Percentiles rank a stretch among this genome's conserved stretches.
phyloP scores from a whole-genome alignment of 495 filamentous ascomycete genomes.

The Penicillium canescens region DNA sequence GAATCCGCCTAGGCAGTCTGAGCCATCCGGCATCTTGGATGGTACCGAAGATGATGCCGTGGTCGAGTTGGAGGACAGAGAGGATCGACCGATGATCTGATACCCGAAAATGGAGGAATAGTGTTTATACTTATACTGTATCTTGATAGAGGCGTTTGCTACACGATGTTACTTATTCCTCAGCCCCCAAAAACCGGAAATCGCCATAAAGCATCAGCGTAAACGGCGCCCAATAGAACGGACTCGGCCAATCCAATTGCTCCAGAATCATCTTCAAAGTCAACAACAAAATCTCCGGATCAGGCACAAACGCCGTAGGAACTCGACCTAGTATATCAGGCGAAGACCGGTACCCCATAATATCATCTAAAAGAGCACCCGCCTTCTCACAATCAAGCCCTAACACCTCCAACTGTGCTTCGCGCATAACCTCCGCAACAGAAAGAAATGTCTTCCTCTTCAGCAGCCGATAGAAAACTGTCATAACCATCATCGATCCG shows the following conservation, averaged over 20 bases:
- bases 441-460: conserved; percentile 8
- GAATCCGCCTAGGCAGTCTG: conserved; percentile 52
- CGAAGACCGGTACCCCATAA: conserved; percentile 17
- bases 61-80: conserved; percentile 62
- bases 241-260: conserved; percentile 29
- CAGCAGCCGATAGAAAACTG: conserved; percentile 28
- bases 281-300: conserved; percentile 19
- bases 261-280: conserved; percentile 22
- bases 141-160: neutral
- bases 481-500: conserved; percentile 34
- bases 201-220: conserved; percentile 28
- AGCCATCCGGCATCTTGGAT: conserved; percentile 55
- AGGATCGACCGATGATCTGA: conserved; percentile 15
- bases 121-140: neutral
- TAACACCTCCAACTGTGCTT: conserved; percentile 25
- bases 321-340: neutral
- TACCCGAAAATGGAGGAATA: neutral
- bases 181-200: conserved; percentile 27
- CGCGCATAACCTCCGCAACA: conserved; percentile 19
- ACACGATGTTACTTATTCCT: neutral
- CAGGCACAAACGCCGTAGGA: conserved; percentile 24
- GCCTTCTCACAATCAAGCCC: conserved; percentile 22
- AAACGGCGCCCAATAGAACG: conserved; percentile 32
- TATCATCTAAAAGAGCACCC: conserved; percentile 16
- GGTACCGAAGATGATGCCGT: conserved; percentile 64